Base-by-base conservation (phyloP, 352 stramenopile species). In the Globisporangium carolinianum region DNA sequence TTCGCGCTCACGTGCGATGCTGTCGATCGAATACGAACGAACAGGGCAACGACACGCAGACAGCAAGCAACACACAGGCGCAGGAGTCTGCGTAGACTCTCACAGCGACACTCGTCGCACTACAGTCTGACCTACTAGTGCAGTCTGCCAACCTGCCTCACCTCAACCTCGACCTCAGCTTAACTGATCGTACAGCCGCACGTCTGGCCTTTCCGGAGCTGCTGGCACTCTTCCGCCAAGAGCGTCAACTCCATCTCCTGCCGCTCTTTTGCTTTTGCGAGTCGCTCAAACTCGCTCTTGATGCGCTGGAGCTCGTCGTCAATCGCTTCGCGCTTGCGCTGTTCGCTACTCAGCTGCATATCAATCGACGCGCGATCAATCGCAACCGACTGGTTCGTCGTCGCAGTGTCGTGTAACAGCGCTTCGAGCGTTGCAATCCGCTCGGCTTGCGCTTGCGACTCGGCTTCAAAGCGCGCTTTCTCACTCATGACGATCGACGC, bases 181-280 rank as follows among this genome's bases (percentile, higher is more conserved):
- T 85, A 93, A 14, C 73, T 82, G 53, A 93, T 87, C 18, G 62
- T 67, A 59, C 84, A 94, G 61, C 70, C 73, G 55, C 84, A 88
- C 53, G 78, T 84, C 41, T 82, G 72, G 39, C 76, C 75, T 55
- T 89, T 83, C 24, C 77, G 79, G 54, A 94, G 66, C 59, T 87
- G 68, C 72, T 94, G 78, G 55, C 76, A 86, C 60, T 91, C 84
- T 54, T 91, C 76, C 54, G 75, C 86, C 47, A 91, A 60, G 69
- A 89, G 67, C 45, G 71, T 87, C 10, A 94, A 68, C 73, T 94
- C 80, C 69, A 87, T 81, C 57, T 90, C 77, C 56, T 87, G 79
- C 32, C 72, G 74, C 63, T 91, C 80, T 57, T 92, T 92, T 61
- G 93, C 85, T 61, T 90, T 84, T 35, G 87, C 60, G 17, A 91